Evolutionary conservation across 2,329 filamentous ascomycete genomes (phyloP), one percentile per base, ranked within the genome.

Genomic region (Arthrobotrys sphaeroides): DNA sequence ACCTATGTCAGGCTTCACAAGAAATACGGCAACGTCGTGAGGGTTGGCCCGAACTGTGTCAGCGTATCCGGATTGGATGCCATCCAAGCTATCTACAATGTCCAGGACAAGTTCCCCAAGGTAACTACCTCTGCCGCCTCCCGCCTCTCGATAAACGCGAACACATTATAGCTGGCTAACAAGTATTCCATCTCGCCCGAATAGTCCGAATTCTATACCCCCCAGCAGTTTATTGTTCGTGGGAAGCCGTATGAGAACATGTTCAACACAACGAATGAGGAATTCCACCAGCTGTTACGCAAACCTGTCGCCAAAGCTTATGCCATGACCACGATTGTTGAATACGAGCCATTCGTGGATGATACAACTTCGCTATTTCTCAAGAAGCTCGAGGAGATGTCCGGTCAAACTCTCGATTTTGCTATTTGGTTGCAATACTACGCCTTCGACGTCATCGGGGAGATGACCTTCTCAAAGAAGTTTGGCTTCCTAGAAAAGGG

Each of bases 31-130:
- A 88, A 91, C 80, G 85, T 94, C 1, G 90, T 95, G 0, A 86
- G 92, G 0, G 83, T 93, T 2, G 92, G 91, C 0, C 92, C 92
- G 0, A 93, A 93, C 77, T 84, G 84, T 0, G 82, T 95, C 0
- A 92, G 90, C 0, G 93, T 95, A 79, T 87, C 90, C 1, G 87
- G 92, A 78, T 91, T 92, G 0, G 87, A 87, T 72, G 90, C 91
- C 0, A 84, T 94, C 78, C 91, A 91, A 82, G 84, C 85, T 9
- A 94, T 95, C 47, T 96, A 95, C 81, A 91, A 91, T 0, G 82
- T 94, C 45, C 94, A 94, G 81, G 94, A 94, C 82, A 91, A 91
- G 0, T 91, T 93, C 78, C 83, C 87, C 53, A 95, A 95, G 87
- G 91, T 91, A 82, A 53, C 33, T 38, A 18, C 4, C 20, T 16